phyloP scores from a whole-genome alignment of 345 rosid species.

The Populus pruinosa region DNA sequence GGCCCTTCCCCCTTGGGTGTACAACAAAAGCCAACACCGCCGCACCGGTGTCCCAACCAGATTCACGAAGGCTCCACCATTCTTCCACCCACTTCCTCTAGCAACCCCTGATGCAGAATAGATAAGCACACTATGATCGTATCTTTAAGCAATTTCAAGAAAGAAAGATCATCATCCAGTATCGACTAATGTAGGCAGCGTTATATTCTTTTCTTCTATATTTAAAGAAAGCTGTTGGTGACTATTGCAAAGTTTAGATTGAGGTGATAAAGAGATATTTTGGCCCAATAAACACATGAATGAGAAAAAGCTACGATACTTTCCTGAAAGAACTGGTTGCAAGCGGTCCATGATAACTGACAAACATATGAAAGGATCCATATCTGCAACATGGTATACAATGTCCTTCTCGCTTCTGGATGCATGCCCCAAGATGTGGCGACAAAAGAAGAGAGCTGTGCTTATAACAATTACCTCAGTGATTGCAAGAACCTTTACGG shows the following conservation, averaged over 20 bases:
- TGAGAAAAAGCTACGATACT: not conserved
- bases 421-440: constrained; percentile 31
- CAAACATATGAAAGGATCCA: constrained; percentile 31
- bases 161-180: not conserved
- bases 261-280: not conserved
- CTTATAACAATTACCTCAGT: constrained; percentile 30
- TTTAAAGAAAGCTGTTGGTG: not conserved
- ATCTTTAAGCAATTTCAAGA: not conserved
- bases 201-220: not conserved
- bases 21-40: constrained; percentile 31
- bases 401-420: constrained; percentile 39
- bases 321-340: constrained; percentile 41
- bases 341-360: constrained; percentile 33
- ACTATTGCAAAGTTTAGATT: not conserved
- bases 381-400: constrained; percentile 31
- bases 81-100: constrained; percentile 51
- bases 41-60: constrained; percentile 30
- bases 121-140: constrained; percentile 13
- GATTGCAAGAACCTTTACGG: constrained; percentile 16
- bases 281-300: not conserved
- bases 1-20: constrained; percentile 23
- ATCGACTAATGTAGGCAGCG: not conserved
- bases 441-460: constrained; percentile 24
- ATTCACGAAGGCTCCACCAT: constrained; percentile 34
- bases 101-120: not conserved